Evolutionary conservation across 192 early-diverging fungal genomes (phyloP).

Genomic region (Gaertneriomyces sp.): DNA sequence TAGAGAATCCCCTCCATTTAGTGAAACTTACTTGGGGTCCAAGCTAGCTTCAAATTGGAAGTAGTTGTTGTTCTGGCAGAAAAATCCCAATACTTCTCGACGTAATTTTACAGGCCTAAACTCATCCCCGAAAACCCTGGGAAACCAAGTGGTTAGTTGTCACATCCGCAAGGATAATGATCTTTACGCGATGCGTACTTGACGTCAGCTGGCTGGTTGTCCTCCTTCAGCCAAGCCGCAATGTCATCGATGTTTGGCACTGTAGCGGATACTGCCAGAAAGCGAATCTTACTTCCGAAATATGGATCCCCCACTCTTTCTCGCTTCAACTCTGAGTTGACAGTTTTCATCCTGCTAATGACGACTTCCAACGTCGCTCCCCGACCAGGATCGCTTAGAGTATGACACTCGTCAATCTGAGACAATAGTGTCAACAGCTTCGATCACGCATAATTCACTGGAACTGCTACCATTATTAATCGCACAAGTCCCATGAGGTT

Average conservation of each 20-base stretch:
- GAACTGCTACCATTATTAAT: constrained; percentile 22
- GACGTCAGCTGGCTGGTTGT: constrained; percentile 20
- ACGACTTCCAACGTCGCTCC: constrained; percentile 74
- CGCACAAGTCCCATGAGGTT: constrained; percentile 33
- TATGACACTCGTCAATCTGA: constrained; percentile 77
- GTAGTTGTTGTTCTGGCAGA: constrained; percentile 29
- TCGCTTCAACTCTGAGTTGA: constrained; percentile 33
- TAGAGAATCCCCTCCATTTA: not conserved
- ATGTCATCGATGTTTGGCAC: constrained; percentile 67
- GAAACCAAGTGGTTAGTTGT: not conserved
- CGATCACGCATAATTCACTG: not conserved
- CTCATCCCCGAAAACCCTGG: constrained; percentile 65
- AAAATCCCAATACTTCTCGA: constrained; percentile 51
- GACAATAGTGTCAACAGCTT: not conserved
- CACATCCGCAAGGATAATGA: too few relatives aligned
- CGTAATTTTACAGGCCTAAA: constrained; percentile 60
- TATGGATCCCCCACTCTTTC: constrained; percentile 5
- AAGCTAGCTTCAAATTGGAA: constrained; percentile 58
- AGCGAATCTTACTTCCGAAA: constrained; percentile 31
- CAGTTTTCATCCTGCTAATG: constrained; percentile 46
- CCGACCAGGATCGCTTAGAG: constrained; percentile 56
- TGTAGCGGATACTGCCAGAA: constrained; percentile 67
- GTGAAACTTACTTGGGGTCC: constrained; percentile 43
- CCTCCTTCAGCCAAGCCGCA: constrained; percentile 57
- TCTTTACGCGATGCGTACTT: not conserved